Evolutionary conservation across 1,284 basidiomycete genomes (phyloP), one percentile per base, ranked within the genome.

Genomic region (Ustilago bromivora): DNA sequence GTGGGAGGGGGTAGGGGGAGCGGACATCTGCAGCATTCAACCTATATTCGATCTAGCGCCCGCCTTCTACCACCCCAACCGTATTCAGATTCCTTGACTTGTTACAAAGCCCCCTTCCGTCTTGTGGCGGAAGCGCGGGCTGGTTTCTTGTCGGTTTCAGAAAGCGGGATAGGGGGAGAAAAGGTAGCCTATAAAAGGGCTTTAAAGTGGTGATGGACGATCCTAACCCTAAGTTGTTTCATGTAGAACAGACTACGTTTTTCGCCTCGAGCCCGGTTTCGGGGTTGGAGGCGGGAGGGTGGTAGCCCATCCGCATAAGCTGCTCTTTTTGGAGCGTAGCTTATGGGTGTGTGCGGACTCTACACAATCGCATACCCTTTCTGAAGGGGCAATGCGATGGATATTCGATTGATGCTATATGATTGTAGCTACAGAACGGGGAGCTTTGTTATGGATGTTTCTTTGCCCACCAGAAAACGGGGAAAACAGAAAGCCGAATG

Each of bases 171-270:
- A 28, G 31, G 28, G 41, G 31, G 1, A 15, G 17, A 8, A 15
- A 32, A 46, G 62, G 66, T 66, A 68, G 63, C 49, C 55, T 23
- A 36, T 2, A 19, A 13, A 28, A 17, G 7, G 49, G 63, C 57
- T 75, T 71, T 59, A 64, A 78, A 75, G 76, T 34, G 76, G 76
- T 78, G 36, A 36, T 56, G 32, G 76, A 78, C 76, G 76, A 78
- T 78, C 76, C 71, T 78, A 78, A 78, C 76, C 76, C 76, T 78
- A 78, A 78, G 76, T 78, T 78, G 52, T 36, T 70, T 56, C 17
- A 15, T 15, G 40, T 17, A 41, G 40, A 41, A 15, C 40, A 15
- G 13, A 12, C 11, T 41, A 23, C 19, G 7, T 55, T 19, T 19
- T 8, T 6, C n/a, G 35, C 40, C 19, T 15, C 9, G 19, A 34